Base-by-base conservation (phyloP, 371 early-diverging fungal genomes). In the Mortierella sp. region DNA sequence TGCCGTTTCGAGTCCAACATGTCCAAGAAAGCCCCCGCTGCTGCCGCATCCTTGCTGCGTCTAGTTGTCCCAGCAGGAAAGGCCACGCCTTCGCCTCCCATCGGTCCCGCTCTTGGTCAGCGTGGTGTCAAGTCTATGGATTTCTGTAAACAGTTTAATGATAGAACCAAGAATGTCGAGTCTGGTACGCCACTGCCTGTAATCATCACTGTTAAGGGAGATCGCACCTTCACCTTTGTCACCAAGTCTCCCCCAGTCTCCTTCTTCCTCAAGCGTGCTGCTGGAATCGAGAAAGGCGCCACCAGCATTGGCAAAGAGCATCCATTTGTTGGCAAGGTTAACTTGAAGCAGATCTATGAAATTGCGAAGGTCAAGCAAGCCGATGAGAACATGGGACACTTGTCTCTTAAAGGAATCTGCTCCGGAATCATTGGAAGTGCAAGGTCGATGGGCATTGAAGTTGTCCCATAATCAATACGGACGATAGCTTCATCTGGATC, bases 71-170 rank as follows among this genome's bases (percentile, higher is more conserved):
- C 93, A 23, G 96, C 96, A 1, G 96, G 93, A 61, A 94, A 97
- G 84, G 97, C 98, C 8, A 93, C 96, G n/a, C 98, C 98, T 5
- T 89, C 95, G 40, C 97, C 98, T 5, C 98, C 99, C 19, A 94
- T 98, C 32, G 98, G 99, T 49, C 98, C 99, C 56, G 98, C 97
- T 4, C 90, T 99, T 28, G 99, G 99, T 85, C 97, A 96, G 71
- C 92, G 96, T 62, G 99, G 99, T 83, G 93, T 99, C 61, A 98
- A 98, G 84, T 90, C 96, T n/a, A 97, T 98, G 89, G 99, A 99
- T 83, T 99, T 99, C 83, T 96, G 97, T 88, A 97, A 97, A 85
- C 94, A 93, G 82, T 99, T 99, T 89, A 99, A 98, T 87, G 98
- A 97, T 84, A 93, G 92, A 56, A 97, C 99, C 66, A 96, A 96